Percentiles rank a stretch among this genome's conserved stretches.
Evolutionary conservation across 2,329 filamentous ascomycete genomes (phyloP).

Genomic region (Kalaharituber pfeilii): DNA sequence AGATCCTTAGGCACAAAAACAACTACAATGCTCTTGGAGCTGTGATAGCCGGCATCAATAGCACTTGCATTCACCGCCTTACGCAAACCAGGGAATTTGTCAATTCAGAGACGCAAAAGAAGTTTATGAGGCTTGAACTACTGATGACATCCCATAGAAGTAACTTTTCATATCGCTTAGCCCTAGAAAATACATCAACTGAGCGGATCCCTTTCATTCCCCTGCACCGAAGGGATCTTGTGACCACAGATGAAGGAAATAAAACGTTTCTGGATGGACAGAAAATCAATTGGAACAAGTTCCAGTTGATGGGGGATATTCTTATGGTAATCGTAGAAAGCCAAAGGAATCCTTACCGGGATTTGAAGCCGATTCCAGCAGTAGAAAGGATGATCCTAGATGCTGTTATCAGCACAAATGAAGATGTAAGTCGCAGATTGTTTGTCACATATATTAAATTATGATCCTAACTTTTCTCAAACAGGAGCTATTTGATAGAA

Average conservation of each 20-base stretch:
- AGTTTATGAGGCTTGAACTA: constrained; percentile 74
- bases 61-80: constrained; percentile 68
- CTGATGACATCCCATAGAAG: constrained; percentile 88
- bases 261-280: constrained; percentile 63
- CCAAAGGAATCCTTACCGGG: constrained; percentile 58
- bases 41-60: constrained; percentile 80
- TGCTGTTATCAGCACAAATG: constrained; percentile 21
- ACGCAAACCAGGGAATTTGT: constrained; percentile 63
- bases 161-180: constrained; percentile 86
- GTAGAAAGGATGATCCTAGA: constrained; percentile 21
- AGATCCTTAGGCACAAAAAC: constrained; percentile 74
- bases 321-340: constrained; percentile 81
- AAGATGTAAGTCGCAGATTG: constrained; percentile 19
- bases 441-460: neutral
- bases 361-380: constrained; percentile 17
- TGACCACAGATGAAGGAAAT: constrained; percentile 83
- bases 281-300: constrained; percentile 94
- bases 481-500: constrained; percentile 22
- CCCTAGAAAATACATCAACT: constrained; percentile 85
- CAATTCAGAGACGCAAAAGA: constrained; percentile 52
- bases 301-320: constrained; percentile 87
- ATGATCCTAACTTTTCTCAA: constrained; percentile 6
- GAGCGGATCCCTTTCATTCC: constrained; percentile 90
- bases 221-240: constrained; percentile 71
- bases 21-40: constrained; percentile 97